Evolutionary conservation across 768 basidiomycete genomes (phyloP).

Genomic region (Sutorius australiensis): DNA sequence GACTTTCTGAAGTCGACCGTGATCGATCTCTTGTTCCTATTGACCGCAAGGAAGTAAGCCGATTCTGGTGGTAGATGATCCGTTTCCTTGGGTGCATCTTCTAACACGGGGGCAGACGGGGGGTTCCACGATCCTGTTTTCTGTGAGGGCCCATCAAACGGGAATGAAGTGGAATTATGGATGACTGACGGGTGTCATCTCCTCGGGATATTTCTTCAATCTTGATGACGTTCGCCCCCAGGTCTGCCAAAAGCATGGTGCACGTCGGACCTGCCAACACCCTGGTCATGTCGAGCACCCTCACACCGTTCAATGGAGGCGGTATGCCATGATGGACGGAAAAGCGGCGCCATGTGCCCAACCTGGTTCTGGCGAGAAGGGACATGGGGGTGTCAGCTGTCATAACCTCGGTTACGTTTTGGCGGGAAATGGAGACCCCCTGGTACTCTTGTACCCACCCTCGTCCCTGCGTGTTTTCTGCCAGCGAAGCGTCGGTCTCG

Average conservation of each 20-base stretch:
- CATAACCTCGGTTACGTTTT: neutral
- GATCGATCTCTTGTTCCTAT: slow-evolving; percentile 86
- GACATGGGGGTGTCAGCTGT: slow-evolving; percentile 29
- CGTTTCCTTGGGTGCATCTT: slow-evolving; percentile 48
- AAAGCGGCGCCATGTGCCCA: slow-evolving; percentile 1
- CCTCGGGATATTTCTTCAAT: slow-evolving; percentile 78
- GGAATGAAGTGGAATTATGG: slow-evolving; percentile 5
- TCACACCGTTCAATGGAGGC: slow-evolving; percentile 76
- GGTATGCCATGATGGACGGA: slow-evolving; percentile 48
- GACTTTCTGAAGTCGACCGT: slow-evolving; percentile 84
- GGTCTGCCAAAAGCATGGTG: slow-evolving; percentile 91
- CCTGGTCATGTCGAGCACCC: slow-evolving; percentile 84
- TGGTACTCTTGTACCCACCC: slow-evolving; percentile 18
- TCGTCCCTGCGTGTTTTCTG: neutral
- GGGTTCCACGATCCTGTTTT: slow-evolving; percentile 60
- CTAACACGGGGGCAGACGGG: slow-evolving; percentile 50
- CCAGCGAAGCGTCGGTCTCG: neutral
- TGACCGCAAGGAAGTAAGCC: slow-evolving; percentile 86
- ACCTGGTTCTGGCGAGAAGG: neutral
- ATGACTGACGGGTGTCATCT: slow-evolving; percentile 78
- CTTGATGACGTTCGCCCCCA: slow-evolving; percentile 92
- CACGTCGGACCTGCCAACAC: slow-evolving; percentile 89
- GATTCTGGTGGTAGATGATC: slow-evolving; percentile 81
- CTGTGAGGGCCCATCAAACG: slow-evolving; percentile 12
- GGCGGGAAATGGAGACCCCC: slow-evolving; percentile 12